phyloP scores from a whole-genome alignment of 2,329 filamentous ascomycete species.

The Lojkania enalia region DNA sequence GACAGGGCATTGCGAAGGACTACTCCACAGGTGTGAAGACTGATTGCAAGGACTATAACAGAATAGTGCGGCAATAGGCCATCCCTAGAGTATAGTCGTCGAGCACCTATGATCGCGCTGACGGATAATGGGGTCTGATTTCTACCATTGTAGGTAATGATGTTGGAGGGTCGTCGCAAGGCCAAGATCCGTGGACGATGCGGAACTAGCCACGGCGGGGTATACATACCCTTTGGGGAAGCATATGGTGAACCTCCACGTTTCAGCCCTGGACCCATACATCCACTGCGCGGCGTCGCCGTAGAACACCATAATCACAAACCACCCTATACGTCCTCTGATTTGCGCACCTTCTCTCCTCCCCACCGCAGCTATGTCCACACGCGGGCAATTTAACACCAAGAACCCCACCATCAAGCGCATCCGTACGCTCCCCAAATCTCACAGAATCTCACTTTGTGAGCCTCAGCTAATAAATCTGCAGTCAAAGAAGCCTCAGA shows the following conservation, averaged over 20 bases:
- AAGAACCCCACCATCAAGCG: conserved; percentile 84
- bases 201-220: conserved; percentile 5
- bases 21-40: too few relatives aligned
- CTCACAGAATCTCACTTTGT: too few relatives aligned
- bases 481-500: conserved; percentile 88
- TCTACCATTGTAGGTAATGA: too few relatives aligned
- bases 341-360: conserved; percentile 2
- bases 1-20: too few relatives aligned
- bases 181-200: conserved; percentile 1
- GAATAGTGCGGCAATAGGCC: too few relatives aligned
- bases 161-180: conserved; percentile 6
- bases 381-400: conserved; percentile 61
- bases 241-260: conserved; percentile 19
- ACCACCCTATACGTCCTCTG: not conserved
- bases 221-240: not conserved
- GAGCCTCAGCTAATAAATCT: conserved; percentile 21
- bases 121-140: too few relatives aligned
- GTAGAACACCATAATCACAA: not conserved
- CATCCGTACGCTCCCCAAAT: conserved; percentile 64
- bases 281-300: too few relatives aligned
- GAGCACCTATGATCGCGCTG: too few relatives aligned
- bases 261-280: conserved; percentile 13
- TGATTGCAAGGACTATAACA: too few relatives aligned
- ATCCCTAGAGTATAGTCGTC: too few relatives aligned
- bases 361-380: conserved; percentile 38